These are phyloP conservation scores for Citrus inodora DNA, from an alignment of 345 rosid genomes.

Conservation along the genomic window DNA sequence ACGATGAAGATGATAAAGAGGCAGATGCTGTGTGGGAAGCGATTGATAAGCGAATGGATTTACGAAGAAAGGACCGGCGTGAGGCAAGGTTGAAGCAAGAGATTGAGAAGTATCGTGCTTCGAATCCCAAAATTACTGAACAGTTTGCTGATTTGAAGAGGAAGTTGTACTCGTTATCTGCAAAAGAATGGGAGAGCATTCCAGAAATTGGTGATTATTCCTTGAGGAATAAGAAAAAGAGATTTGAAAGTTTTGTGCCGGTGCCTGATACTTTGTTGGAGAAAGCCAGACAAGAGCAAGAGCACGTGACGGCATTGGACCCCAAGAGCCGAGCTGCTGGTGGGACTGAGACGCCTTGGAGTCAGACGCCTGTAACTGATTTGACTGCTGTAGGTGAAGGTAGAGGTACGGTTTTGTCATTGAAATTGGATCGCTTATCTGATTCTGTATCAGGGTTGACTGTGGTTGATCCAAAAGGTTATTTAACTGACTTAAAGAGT, in stretches of 20 bases:
- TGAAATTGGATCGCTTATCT: slow-evolving; percentile 84
- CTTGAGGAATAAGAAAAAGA: slow-evolving; percentile 76
- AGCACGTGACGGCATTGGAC: slow-evolving; percentile 92
- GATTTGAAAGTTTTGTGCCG: slow-evolving; percentile 92
- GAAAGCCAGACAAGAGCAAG: slow-evolving; percentile 92
- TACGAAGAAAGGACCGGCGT: slow-evolving; percentile 76
- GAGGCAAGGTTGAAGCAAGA: slow-evolving; percentile 86
- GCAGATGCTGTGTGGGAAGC: slow-evolving; percentile 97
- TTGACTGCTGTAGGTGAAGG: slow-evolving; percentile 96
- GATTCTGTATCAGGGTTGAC: slow-evolving; percentile 86
- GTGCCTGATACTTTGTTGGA: slow-evolving; percentile 84
- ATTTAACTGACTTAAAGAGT: slow-evolving; percentile 87
- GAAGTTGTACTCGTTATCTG: slow-evolving; percentile 62
- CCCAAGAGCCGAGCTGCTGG: slow-evolving; percentile 80
- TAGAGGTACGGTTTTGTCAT: slow-evolving; percentile 85
- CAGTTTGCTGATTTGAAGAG: slow-evolving; percentile 94
- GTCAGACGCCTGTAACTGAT: slow-evolving; percentile 81
- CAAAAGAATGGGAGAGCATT: slow-evolving; percentile 83
- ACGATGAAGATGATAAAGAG: slow-evolving; percentile 91
- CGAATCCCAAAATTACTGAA: slow-evolving; percentile 89
- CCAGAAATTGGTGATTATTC: slow-evolving; percentile 94
- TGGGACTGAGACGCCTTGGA: slow-evolving; percentile 88
- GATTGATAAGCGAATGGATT: slow-evolving; percentile 87
- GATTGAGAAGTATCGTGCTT: slow-evolving; percentile 86
- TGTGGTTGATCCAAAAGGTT: slow-evolving; percentile 92